These are phyloP conservation scores for Roridomyces roridus DNA, from an alignment of 768 basidiomycete genomes.

Conservation along the genomic window DNA sequence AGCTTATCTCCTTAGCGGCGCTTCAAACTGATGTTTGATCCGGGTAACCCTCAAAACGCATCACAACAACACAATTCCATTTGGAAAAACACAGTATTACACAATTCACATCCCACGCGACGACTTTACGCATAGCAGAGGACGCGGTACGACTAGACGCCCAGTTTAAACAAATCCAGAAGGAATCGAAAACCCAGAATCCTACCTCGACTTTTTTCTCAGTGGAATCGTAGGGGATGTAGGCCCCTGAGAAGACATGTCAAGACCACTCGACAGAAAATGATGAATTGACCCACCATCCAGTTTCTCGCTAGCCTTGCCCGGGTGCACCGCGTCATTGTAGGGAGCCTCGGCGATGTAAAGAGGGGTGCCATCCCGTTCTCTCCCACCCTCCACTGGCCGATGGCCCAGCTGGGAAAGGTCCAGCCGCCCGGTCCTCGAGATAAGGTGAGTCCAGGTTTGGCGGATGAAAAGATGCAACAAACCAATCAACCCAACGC, in stretches of 20 bases:
- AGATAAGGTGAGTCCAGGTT: no score
- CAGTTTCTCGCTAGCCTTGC: conserved; percentile 63
- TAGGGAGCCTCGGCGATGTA: conserved; percentile 67
- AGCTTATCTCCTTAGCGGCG: not conserved
- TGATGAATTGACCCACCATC: conserved; percentile 60
- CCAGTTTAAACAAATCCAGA: no score
- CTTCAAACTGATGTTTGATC: no score
- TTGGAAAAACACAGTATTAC: no score
- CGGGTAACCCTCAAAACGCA: no score
- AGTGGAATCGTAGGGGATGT: conserved; percentile 56
- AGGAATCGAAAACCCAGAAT: not conserved
- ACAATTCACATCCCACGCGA: no score
- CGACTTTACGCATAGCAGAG: conserved; percentile 22
- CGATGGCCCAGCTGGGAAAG: conserved; percentile 45
- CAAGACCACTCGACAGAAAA: no score
- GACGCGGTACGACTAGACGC: conserved; percentile 15
- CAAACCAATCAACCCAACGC: conserved; percentile 62
- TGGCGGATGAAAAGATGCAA: no score
- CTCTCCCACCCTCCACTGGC: conserved; percentile 74
- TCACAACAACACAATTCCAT: no score
- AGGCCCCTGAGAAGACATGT: conserved; percentile 44
- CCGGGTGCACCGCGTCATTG: conserved; percentile 60
- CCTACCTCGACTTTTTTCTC: conserved; percentile 61
- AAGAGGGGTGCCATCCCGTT: conserved; percentile 63
- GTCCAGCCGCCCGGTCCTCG: conserved; percentile 53